Evolutionary conservation across 2,329 filamentous ascomycete genomes (phyloP).

Genomic region (Hysterium pulicare): DNA sequence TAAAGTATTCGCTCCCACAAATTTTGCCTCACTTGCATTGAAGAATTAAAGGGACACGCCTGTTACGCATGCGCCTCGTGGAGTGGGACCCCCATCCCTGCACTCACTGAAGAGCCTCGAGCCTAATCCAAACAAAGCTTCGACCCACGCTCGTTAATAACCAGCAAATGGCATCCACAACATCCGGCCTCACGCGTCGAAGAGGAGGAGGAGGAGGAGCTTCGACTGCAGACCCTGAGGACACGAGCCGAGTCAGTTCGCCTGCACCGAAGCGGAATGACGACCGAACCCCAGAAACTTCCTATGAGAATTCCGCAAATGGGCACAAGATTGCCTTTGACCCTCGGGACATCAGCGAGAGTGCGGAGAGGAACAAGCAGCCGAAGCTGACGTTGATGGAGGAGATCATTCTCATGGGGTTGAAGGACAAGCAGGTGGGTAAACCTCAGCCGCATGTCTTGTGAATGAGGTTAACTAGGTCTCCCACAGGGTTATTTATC

Average conservation of each 20-base stretch:
- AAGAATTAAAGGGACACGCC: too few species aligned
- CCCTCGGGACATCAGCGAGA: constrained; percentile 95
- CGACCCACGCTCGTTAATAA: constrained; percentile 23
- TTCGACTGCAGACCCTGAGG: constrained; percentile 59
- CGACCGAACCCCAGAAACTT: constrained; percentile 64
- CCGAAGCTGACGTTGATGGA: constrained; percentile 99
- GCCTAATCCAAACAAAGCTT: constrained; percentile 27
- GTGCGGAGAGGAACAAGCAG: constrained; percentile 92
- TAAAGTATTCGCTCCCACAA: too few species aligned
- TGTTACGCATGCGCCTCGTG: constrained; percentile 32
- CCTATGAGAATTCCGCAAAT: constrained; percentile 86
- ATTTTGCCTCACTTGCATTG: too few species aligned
- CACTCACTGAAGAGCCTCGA: constrained; percentile 29
- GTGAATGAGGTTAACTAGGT: constrained; percentile 18
- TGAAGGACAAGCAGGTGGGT: constrained; percentile 97
- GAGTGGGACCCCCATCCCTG: constrained; percentile 29
- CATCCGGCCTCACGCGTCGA: constrained; percentile 69
- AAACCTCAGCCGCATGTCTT: constrained; percentile 8
- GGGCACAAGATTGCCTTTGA: constrained; percentile 99
- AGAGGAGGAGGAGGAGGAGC: constrained; percentile 59
- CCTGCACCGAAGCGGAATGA: constrained; percentile 61
- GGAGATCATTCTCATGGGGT: constrained; percentile 87
- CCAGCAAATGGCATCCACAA: constrained; percentile 60
- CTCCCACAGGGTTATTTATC: constrained; percentile 80
- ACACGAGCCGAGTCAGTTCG: constrained; percentile 63